A percentile compares a stretch with the other conserved stretches of the same genome.
Conservation (phyloP, 2,329 filamentous ascomycete species). For the Conoideocrella luteorostrata region DNA sequence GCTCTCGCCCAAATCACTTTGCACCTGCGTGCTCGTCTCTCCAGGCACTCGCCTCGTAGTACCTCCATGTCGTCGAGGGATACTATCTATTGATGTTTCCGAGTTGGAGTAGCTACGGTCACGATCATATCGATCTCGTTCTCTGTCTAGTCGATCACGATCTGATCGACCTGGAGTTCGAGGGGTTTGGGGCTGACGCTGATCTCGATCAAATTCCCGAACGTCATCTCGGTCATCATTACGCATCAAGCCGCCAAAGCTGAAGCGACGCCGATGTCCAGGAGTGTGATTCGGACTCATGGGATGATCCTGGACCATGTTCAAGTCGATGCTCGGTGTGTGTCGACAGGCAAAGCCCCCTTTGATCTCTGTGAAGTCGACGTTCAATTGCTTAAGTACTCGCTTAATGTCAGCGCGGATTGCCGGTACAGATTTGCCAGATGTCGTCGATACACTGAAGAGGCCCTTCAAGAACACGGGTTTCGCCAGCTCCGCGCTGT, state of each 20-base stretch:
- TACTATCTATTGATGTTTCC: constrained; percentile 76
- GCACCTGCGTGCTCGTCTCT: constrained; percentile 87
- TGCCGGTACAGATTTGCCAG: constrained; percentile 76
- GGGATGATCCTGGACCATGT: constrained; percentile 61
- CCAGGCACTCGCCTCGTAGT: constrained; percentile 58
- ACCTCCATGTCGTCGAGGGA: constrained; percentile 44
- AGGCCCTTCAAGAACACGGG: constrained; percentile 94
- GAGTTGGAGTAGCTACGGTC: constrained; percentile 79
- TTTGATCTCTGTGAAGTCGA: constrained; percentile 88
- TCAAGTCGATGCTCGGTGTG: constrained; percentile 80
- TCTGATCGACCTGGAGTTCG: constrained; percentile 38
- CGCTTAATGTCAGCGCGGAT: constrained; percentile 88
- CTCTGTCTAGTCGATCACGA: constrained; percentile 7
- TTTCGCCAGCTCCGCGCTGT: constrained; percentile 75
- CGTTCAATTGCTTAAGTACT: constrained; percentile 77
- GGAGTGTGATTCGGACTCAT: constrained; percentile 50
- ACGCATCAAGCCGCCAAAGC: constrained; percentile 62
- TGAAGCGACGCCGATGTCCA: constrained; percentile 71
- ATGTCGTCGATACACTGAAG: constrained; percentile 96
- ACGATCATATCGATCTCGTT: constrained; percentile 27
- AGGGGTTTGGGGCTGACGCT: constrained; percentile 29
- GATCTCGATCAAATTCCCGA: constrained; percentile 48
- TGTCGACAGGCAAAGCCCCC: constrained; percentile 90
- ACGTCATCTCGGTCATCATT: constrained; percentile 63
- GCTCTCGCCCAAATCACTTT: constrained; percentile 78